Percentiles rank a stretch among this genome's conserved stretches.
These are phyloP conservation scores for Brassica balearica DNA, from an alignment of 441 rosid species.

Conservation along the genomic window DNA sequence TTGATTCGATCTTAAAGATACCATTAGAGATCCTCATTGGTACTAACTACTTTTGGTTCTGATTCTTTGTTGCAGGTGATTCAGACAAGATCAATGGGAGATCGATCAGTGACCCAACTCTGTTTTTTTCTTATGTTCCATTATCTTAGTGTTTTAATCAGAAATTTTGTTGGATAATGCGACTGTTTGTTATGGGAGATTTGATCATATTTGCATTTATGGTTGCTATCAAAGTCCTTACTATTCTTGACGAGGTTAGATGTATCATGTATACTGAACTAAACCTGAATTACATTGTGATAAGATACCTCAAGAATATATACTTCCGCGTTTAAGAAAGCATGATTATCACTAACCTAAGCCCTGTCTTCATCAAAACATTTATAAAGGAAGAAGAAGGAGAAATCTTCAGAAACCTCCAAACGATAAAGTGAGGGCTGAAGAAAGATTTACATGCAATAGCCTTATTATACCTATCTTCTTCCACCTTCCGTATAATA, in stretches of 20 bases:
- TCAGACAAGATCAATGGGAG: constrained; percentile 4
- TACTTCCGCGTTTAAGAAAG: too few species aligned
- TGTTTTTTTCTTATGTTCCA: constrained; percentile 11
- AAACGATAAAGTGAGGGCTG: too few species aligned
- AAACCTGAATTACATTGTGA: background rate
- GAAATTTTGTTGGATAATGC: background rate
- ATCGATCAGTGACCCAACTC: constrained; percentile 16
- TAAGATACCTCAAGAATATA: background rate
- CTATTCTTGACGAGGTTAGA: background rate
- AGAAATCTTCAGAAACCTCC: too few species aligned
- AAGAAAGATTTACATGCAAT: background rate
- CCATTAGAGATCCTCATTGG: background rate
- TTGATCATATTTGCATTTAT: background rate
- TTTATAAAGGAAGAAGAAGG: too few species aligned
- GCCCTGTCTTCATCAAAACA: too few species aligned
- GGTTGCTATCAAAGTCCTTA: background rate
- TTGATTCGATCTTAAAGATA: background rate
- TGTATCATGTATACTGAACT: background rate
- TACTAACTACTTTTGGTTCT: too few species aligned
- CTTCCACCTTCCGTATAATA: constrained; percentile 22
- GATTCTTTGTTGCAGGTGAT: constrained; percentile 54
- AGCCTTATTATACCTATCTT: constrained; percentile 16
- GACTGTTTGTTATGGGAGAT: background rate
- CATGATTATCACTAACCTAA: too few species aligned
- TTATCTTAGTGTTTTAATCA: constrained; percentile 9